Conservation (phyloP, 2,329 filamentous ascomycete species). For the Thielaviopsis musarum region DNA sequence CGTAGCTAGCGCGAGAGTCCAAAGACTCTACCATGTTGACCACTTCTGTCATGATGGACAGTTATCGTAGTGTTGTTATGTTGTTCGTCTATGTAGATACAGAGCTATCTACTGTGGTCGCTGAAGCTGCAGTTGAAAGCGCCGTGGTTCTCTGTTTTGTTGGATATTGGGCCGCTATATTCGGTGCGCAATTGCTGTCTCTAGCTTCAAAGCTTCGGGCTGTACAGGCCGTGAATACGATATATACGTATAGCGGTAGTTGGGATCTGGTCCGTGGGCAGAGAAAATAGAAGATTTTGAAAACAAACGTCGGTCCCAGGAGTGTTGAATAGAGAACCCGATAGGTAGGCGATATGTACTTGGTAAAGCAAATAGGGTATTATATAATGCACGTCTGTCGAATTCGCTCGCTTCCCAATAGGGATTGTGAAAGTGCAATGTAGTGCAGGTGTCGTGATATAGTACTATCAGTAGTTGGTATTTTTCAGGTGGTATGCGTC, state of each 20-base stretch:
- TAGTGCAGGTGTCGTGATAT: not conserved
- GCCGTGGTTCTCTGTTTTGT: not conserved
- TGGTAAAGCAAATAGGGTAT: not conserved
- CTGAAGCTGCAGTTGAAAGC: not conserved
- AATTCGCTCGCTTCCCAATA: not conserved
- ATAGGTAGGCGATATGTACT: not conserved
- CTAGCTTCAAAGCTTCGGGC: not conserved
- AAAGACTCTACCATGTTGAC: slow-evolving; percentile 4
- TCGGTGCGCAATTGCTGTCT: not conserved
- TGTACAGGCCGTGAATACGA: not conserved
- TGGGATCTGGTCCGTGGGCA: not conserved
- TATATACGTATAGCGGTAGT: not conserved
- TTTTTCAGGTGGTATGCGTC: not conserved
- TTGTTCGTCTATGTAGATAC: not conserved
- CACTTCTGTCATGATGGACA: slow-evolving; percentile 6
- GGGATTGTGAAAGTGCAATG: not conserved
- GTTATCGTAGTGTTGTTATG: not conserved
- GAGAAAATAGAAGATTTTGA: not conserved
- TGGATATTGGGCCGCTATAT: not conserved
- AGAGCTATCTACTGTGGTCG: not conserved
- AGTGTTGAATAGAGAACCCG: not conserved
- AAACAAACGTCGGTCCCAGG: not conserved
- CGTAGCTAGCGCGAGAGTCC: slow-evolving; percentile 4
- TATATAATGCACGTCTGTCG: not conserved
- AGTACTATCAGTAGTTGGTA: not conserved